Evolutionary conservation across 2,329 filamentous ascomycete genomes (phyloP).

Genomic region (Colletotrichum sublineola): DNA sequence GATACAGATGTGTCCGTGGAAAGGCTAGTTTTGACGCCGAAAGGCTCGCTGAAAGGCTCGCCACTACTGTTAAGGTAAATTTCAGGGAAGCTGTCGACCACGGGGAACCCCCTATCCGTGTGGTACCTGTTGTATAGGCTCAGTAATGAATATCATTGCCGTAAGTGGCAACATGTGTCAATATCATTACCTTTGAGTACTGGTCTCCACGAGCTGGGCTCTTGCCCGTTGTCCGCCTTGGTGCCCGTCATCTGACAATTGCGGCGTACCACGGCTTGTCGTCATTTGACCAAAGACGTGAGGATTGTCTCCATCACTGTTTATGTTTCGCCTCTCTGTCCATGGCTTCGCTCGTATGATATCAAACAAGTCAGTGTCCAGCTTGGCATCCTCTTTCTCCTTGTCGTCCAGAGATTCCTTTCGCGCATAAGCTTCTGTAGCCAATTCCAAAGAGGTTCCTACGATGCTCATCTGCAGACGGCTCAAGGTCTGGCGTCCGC

Average conservation of each 20-base stretch:
- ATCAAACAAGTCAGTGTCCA: constrained; percentile 51
- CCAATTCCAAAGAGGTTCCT: constrained; percentile 40
- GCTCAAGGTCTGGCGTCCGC: constrained; percentile 84
- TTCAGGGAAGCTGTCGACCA: constrained; percentile 85
- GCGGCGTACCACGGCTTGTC: constrained; percentile 47
- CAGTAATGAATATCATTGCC: neutral
- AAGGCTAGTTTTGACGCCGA: constrained; percentile 71
- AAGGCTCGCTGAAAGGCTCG: constrained; percentile 52
- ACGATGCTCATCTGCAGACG: constrained; percentile 77
- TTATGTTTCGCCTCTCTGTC: constrained; percentile 35
- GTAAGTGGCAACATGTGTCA: too few relatives aligned
- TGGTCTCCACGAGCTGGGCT: constrained; percentile 28
- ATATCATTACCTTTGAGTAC: constrained; percentile 27
- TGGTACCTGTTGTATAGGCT: constrained; percentile 58
- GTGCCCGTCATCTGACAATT: constrained; percentile 40
- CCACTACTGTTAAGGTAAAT: constrained; percentile 70
- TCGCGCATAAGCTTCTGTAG: constrained; percentile 40
- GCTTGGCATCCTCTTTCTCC: constrained; percentile 47
- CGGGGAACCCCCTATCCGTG: constrained; percentile 74
- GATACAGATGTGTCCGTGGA: constrained; percentile 83
- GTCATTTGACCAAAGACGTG: constrained; percentile 60
- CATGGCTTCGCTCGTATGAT: constrained; percentile 34
- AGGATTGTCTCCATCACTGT: constrained; percentile 36
- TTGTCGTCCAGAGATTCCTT: constrained; percentile 47
- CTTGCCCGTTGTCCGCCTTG: constrained; percentile 5